These are phyloP conservation scores for Hylodesmum podocarpum DNA, from an alignment of 306 rosid genomes.

Conservation along the genomic window DNA sequence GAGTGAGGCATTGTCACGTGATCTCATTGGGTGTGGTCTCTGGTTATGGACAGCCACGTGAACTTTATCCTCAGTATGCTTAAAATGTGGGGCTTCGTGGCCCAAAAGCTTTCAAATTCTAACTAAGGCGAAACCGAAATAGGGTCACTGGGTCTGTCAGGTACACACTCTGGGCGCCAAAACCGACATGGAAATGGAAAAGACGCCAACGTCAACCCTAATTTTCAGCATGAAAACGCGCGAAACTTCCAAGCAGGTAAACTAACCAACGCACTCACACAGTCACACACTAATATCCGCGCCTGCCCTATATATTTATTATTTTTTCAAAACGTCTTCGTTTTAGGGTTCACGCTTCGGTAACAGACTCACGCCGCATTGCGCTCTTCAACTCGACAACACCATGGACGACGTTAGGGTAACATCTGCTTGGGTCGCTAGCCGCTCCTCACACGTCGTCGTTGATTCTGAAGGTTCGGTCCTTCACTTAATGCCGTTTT, in stretches of 20 bases:
- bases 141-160: too few relatives aligned
- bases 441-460: slow-evolving; percentile 69
- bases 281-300: not conserved
- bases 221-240: slow-evolving; percentile 39
- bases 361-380: slow-evolving; percentile 20
- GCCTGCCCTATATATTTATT: not conserved
- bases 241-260: slow-evolving; percentile 48
- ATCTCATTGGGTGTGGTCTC: slow-evolving; percentile 13
- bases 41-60: not conserved
- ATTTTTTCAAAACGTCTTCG: not conserved
- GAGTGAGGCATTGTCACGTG: not conserved
- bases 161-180: not conserved
- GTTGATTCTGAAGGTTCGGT: slow-evolving; percentile 75
- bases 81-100: slow-evolving; percentile 14
- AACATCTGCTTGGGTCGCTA: slow-evolving; percentile 94
- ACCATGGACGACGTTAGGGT: slow-evolving; percentile 89
- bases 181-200: not conserved
- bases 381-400: not conserved
- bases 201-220: not conserved
- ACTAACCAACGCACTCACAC: too few relatives aligned
- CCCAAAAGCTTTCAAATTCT: not conserved
- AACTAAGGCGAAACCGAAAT: not conserved
- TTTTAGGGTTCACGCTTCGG: slow-evolving; percentile 39
- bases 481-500: not conserved
- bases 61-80: not conserved